Evolutionary conservation across 2,329 filamentous ascomycete species (phyloP).

Genomic region (Colletotrichum sp.): DNA sequence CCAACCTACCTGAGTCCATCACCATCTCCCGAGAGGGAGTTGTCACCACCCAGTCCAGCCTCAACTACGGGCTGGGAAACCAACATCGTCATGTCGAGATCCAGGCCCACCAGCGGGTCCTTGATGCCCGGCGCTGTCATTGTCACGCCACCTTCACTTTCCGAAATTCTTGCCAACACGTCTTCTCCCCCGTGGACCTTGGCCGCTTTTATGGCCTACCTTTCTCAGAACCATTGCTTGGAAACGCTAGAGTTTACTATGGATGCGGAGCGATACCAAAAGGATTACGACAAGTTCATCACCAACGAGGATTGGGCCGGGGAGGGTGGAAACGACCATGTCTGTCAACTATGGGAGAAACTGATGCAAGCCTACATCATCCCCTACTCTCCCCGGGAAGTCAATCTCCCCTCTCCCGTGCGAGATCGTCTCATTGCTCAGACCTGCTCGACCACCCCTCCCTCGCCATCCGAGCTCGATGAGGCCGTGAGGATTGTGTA

Average conservation of each 20-base stretch:
- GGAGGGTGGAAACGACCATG: conserved; percentile 61
- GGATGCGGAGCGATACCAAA: conserved; percentile 85
- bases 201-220: conserved; percentile 92
- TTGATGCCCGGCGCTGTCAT: conserved; percentile 47
- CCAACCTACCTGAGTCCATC: conserved; percentile 47
- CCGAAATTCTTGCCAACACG: conserved; percentile 86
- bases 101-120: conserved; percentile 55
- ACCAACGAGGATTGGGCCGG: conserved; percentile 45
- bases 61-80: conserved; percentile 50
- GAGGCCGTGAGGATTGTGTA: conserved; percentile 87
- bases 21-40: conserved; percentile 43
- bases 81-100: conserved; percentile 50
- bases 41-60: conserved; percentile 45
- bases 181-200: conserved; percentile 90
- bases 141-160: conserved; percentile 68
- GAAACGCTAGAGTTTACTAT: conserved; percentile 97
- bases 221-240: conserved; percentile 95
- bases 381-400: conserved; percentile 83
- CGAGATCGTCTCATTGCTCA: conserved; percentile 79
- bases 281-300: conserved; percentile 55
- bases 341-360: conserved; percentile 85
- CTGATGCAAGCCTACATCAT: conserved; percentile 90
- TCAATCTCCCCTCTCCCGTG: conserved; percentile 87
- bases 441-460: conserved; percentile 64
- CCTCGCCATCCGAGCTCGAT: conserved; percentile 77